Evolutionary conservation across 495 filamentous ascomycete genomes (phyloP), one percentile per base, ranked within the genome.

Genomic region (Coniosporium apollinis): DNA sequence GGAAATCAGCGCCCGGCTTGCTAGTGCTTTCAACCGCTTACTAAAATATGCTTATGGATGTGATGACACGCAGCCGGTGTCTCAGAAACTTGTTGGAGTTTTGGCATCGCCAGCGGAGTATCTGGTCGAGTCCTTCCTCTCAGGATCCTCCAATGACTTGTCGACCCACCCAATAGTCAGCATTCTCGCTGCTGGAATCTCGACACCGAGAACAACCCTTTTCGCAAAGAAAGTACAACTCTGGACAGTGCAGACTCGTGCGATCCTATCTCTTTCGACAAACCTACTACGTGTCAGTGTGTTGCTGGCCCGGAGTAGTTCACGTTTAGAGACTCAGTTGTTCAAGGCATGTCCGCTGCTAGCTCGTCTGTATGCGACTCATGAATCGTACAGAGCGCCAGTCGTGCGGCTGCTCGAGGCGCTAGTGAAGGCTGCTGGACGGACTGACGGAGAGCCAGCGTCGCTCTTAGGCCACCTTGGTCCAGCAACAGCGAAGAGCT

Each of bases 401-500:
- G 69, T 79, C 10, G 58, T 85, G 5, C 57, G 64, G 3, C 59
- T 94, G 2, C 60, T 96, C 17, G 73, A 85, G 33, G 68, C 72
- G 19, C 60, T 99, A 11, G 74, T 96, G 14, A 64, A 70, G 19
- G 72, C 65, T 39, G 73, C 76, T 15, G 70, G 73, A 19, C 67
- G 67, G 34, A 58, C 63, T 16, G 64, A 64, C 15, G 59, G 55
- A 24, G 84, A 94, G 44, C 84, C 89, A 3, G 82, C 85, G 19
- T 94, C 87, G 5, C 64, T 97, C 15, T 68, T 99, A 14, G 85
- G 84, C 36, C 79, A 89, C 48, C 65, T 99, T 2, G 82, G 83
- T 11, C 65, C 82, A 13, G 76, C 82, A 41, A 76, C 77, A 16
- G 76, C 85, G 3, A 80, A 78, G 39, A 72, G 78, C 21, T 94